phyloP scores from a whole-genome alignment of 208 protist species.

The Acanthamoeba sp. region DNA sequence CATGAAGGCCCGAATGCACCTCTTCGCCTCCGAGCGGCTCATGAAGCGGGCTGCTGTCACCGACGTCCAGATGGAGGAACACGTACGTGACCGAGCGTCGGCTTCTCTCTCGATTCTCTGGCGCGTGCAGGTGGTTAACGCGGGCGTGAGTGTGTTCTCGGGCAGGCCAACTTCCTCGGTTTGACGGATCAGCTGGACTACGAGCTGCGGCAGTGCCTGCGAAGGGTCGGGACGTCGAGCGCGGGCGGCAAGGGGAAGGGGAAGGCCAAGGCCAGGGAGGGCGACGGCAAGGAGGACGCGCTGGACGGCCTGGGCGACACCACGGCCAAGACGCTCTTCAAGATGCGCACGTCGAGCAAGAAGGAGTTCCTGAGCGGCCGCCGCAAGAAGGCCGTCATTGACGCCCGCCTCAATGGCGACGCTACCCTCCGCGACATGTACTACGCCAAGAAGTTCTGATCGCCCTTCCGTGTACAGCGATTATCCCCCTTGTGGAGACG shows the following conservation, averaged over 20 bases:
- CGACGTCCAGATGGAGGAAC: conserved; percentile 70
- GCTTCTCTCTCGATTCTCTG: no score
- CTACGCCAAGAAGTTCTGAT: conserved; percentile 65
- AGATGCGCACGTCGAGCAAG: conserved; percentile 44
- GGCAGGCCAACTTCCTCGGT: conserved; percentile 48
- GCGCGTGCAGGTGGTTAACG: no score
- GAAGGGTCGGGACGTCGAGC: background rate
- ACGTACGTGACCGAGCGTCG: conserved; percentile 1
- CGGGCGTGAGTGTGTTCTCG: no score
- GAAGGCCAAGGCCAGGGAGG: conserved; percentile 18
- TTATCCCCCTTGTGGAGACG: no score
- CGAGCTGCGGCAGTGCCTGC: conserved; percentile 55
- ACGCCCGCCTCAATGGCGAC: conserved; percentile 28
- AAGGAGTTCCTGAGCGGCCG: conserved; percentile 68
- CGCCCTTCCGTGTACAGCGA: no score
- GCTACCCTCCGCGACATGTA: conserved; percentile 57
- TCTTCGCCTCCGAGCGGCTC: conserved; percentile 52
- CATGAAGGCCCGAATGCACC: conserved; percentile 10
- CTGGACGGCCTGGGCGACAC: conserved; percentile 60
- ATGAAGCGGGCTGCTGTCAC: conserved; percentile 50
- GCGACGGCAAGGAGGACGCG: background rate
- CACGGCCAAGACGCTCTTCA: conserved; percentile 63
- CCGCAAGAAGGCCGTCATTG: conserved; percentile 51
- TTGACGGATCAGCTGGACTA: conserved; percentile 38
- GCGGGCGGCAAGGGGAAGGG: background rate